Base-by-base conservation (phyloP, 768 basidiomycete species). In the Termitomyces sp. region DNA sequence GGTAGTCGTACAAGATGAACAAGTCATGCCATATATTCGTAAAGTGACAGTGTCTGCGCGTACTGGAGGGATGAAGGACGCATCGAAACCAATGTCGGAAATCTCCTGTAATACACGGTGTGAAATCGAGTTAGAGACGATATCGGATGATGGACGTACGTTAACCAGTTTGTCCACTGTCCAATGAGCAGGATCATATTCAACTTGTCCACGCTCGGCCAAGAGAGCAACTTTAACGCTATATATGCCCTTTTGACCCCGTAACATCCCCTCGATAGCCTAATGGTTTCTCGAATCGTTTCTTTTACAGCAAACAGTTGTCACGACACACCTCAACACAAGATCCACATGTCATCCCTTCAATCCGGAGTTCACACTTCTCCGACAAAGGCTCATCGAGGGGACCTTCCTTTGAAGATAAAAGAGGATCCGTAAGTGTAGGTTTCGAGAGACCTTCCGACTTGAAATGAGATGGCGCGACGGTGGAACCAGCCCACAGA, bases 181-280 rank as follows among this genome's bases (percentile, higher is more conserved):
- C 97, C 97, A 99, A n/a, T 75, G 68, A 0, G 75, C 67, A 1
- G 91, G 85, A 66, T 98, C 94, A 66, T 89, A 99, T 70, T 96
- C 94, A 63, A 99, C 76, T 48, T 93, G 81, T 4, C 88, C 96
- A 15, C 96, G 87, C 72, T 99, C 96, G 13, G 97, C 93, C 27
- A 99, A 81, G n/a, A 99, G 81, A 24, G 95, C 95, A n/a, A 99
- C 95, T 69, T 94, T 93, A 61, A 97, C 75, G 12, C 88, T 91
- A 61, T 86, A 75, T 53, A 99, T 95, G n/a, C 97, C 97, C n/a
- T 85, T 75, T 70, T 95, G 92, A 18, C 77, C 78, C 67, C 87
- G 78, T 22, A 96, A 81, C 78, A 89, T 89, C 42, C 87, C 84
- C 69, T 96, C 94, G 58, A 95, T 95, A 15, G 90, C 84, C 88